Percentiles rank a stretch among this genome's conserved stretches.
Evolutionary conservation across 1,284 basidiomycete genomes (phyloP).

Genomic region (Sphaerobolus stellatus): DNA sequence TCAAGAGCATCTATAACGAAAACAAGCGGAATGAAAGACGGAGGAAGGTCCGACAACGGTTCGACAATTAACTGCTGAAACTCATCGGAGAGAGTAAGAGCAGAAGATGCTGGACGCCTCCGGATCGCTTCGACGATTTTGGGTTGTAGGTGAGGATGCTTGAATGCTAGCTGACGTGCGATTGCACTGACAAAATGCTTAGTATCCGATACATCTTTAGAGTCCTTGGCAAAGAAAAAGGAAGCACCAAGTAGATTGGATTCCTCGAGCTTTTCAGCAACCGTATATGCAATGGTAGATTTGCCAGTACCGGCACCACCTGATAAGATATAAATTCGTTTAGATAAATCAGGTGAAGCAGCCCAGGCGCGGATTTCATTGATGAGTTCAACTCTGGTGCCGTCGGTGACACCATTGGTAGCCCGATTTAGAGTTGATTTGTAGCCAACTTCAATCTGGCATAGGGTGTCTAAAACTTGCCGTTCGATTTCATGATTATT

Average conservation of each 20-base stretch:
- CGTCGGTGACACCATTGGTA: too few relatives aligned
- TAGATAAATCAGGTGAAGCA: too few relatives aligned
- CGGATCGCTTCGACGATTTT: neutral
- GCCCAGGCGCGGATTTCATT: neutral
- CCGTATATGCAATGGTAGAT: conserved; percentile 19
- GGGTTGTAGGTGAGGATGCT: neutral
- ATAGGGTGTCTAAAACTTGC: too few relatives aligned
- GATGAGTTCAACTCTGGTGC: neutral
- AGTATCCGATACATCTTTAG: neutral
- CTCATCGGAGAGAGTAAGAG: neutral
- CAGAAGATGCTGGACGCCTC: too few relatives aligned
- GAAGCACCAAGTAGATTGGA: conserved; percentile 15
- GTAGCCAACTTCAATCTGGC: too few relatives aligned
- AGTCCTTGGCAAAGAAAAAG: conserved; percentile 17
- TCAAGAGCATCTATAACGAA: neutral
- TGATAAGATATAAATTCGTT: neutral
- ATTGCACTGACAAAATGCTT: neutral
- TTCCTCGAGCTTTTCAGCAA: conserved; percentile 10
- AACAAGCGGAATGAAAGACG: neutral
- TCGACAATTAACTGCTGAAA: neutral
- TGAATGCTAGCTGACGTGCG: neutral
- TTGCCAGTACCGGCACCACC: conserved; percentile 22
- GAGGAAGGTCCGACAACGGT: neutral
- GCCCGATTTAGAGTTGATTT: too few relatives aligned
- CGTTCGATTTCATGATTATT: too few relatives aligned